Evolutionary conservation across 2,329 filamentous ascomycete genomes (phyloP), one percentile per base, ranked within the genome.

Genomic region (Fusarium citri): DNA sequence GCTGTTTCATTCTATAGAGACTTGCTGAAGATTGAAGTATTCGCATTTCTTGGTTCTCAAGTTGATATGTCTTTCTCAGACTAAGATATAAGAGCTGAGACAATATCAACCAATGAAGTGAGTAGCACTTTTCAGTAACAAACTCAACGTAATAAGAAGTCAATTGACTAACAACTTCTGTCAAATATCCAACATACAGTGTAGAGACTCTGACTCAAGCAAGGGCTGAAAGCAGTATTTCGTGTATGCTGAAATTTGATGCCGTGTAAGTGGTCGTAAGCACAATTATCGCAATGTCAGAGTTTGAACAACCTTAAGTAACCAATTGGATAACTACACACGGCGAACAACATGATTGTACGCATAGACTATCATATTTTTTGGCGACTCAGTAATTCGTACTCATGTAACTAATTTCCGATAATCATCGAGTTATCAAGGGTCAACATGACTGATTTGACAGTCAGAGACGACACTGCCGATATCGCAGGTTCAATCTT

Each of bases 401-500:
- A 30, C 16, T 23, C 41, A 10, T 23, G 3, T 10, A 43, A 10
- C 1, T 5, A 23, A 15, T 15, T 16, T 7, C 41, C 41, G n/a
- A 22, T 1, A 1, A 43, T 7, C 5, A 4, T 16, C 22, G 22
- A 43, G 4, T 30, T 56, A 28, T 28, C 31, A 47, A 30, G 11
- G 22, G 14, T 15, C 16, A 20, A 18, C 5, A 4, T 34, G 23
- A 42, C 10, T 49, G n/a, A n/a, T 43, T 23, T 14, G 16, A n/a
- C 14, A 3, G 2, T 25, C 34, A n/a, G 9, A 31, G 45, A 15
- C 22, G 18, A 43, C 1, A 15, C 12, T 40, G 54, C 65, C 65
- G 59, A 66, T 41, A 68, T 60, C 65, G 53, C 65, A 69, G 51
- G 15, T 14, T 22, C 34, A 37, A 10, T n/a, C 18, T 37, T 37